Evolutionary conservation across 495 filamentous ascomycete genomes (phyloP).

Genomic region (Tuber melanosporum): DNA sequence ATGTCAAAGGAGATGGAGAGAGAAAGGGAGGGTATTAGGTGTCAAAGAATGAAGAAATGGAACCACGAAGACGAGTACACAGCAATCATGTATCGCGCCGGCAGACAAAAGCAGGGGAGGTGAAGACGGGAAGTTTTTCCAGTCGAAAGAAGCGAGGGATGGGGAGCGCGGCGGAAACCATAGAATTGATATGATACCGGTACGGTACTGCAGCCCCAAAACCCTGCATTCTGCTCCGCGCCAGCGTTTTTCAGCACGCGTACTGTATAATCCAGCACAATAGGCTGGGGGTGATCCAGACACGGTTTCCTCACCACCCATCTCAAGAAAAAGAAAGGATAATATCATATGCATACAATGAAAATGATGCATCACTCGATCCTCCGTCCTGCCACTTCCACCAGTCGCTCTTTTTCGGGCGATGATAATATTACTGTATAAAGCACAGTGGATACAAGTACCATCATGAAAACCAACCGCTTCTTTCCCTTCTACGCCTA

Average conservation of each 20-base stretch:
- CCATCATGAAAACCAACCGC: background rate
- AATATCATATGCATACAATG: too few relatives aligned
- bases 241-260: conserved; percentile 22
- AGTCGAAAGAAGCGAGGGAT: background rate
- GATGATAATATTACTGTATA: background rate
- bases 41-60: conserved; percentile 15
- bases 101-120: conserved; percentile 23
- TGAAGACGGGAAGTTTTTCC: conserved; percentile 26
- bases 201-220: background rate
- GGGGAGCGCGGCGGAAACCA: background rate
- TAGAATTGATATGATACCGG: background rate
- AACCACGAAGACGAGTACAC: conserved; percentile 24
- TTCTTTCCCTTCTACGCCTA: background rate
- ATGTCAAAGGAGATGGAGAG: background rate
- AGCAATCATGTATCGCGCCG: conserved; percentile 5
- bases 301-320: conserved; percentile 32
- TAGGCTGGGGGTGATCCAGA: conserved; percentile 34
- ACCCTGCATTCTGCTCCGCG: background rate
- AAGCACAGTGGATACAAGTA: background rate
- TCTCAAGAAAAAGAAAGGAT: background rate
- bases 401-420: background rate
- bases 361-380: background rate
- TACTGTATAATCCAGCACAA: conserved; percentile 34
- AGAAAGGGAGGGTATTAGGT: background rate
- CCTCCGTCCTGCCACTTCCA: background rate